Evolutionary conservation across 352 stramenopile genomes (phyloP).

Genomic region (Globisporangium recalcitrans): DNA sequence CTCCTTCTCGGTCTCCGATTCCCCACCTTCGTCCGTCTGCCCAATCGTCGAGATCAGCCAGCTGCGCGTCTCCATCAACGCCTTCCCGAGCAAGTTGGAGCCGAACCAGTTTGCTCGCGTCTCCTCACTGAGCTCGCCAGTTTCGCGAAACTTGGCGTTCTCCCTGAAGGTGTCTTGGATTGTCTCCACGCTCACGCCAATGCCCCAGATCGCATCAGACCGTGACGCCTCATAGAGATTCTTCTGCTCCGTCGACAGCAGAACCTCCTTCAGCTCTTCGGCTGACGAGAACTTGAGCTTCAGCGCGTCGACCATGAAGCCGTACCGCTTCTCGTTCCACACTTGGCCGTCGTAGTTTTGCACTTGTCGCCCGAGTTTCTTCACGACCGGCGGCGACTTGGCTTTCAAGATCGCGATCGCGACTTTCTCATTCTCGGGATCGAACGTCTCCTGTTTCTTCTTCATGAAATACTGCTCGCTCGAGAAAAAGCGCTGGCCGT

Average conservation of each 20-base stretch:
- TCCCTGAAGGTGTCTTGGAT: slow-evolving; percentile 38
- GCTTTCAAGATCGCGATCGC: slow-evolving; percentile 42
- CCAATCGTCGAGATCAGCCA: slow-evolving; percentile 29
- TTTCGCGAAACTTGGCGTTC: slow-evolving; percentile 27
- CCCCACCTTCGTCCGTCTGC: background rate
- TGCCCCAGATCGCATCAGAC: slow-evolving; percentile 53
- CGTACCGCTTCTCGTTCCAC: slow-evolving; percentile 36
- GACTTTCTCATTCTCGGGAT: slow-evolving; percentile 33
- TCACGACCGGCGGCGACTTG: slow-evolving; percentile 39
- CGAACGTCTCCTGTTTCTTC: slow-evolving; percentile 62
- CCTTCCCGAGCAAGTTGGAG: slow-evolving; percentile 47
- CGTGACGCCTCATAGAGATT: slow-evolving; percentile 50
- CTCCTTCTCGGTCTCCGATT: background rate
- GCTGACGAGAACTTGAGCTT: slow-evolving; percentile 55
- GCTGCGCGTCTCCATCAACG: slow-evolving; percentile 44
- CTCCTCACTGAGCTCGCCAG: slow-evolving; percentile 29
- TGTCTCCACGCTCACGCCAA: slow-evolving; percentile 37
- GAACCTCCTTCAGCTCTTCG: slow-evolving; percentile 22
- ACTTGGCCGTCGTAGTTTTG: slow-evolving; percentile 45
- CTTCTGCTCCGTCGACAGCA: slow-evolving; percentile 44
- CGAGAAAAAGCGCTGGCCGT: slow-evolving; percentile 41
- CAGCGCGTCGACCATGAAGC: slow-evolving; percentile 51
- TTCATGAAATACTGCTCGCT: slow-evolving; percentile 77
- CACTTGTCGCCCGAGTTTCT: slow-evolving; percentile 49
- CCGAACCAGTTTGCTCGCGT: slow-evolving; percentile 37